phyloP scores from a whole-genome alignment of 345 rosid genomes.

The Luvunga scandens region DNA sequence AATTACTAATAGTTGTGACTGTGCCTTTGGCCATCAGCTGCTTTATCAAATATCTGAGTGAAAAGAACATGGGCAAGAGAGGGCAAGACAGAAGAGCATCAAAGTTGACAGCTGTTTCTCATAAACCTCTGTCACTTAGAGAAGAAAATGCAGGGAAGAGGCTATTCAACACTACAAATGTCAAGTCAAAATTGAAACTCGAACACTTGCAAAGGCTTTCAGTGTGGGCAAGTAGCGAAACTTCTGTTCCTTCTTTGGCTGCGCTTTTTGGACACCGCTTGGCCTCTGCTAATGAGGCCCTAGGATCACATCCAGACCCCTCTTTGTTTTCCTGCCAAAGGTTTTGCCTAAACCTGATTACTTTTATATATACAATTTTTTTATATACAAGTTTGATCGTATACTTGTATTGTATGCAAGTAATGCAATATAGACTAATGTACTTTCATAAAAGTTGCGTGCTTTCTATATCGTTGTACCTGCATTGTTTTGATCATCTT shows the following conservation, averaged over 20 bases:
- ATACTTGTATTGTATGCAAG: no score
- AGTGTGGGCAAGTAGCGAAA: constrained; percentile 56
- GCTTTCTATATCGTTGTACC: not conserved
- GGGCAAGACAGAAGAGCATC: constrained; percentile 26
- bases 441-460: not conserved
- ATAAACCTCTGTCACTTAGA: constrained; percentile 28
- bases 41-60: constrained; percentile 12
- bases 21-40: not conserved
- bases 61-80: constrained; percentile 38
- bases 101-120: constrained; percentile 5
- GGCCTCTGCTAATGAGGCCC: constrained; percentile 48
- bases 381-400: not conserved
- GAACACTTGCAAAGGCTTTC: constrained; percentile 72
- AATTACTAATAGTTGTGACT: no score
- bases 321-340: constrained; percentile 51
- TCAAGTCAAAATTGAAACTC: constrained; percentile 50
- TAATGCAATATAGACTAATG: not conserved
- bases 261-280: constrained; percentile 58
- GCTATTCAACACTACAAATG: constrained; percentile 26
- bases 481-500: not conserved
- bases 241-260: constrained; percentile 56
- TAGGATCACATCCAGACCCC: constrained; percentile 47
- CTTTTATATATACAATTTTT: not conserved
- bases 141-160: constrained; percentile 36
- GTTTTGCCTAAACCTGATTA: constrained; percentile 23